Evolutionary conservation across 2,329 filamentous ascomycete genomes (phyloP), one percentile per base, ranked within the genome.

Genomic region (Paraphaeosphaeria sporulosa): DNA sequence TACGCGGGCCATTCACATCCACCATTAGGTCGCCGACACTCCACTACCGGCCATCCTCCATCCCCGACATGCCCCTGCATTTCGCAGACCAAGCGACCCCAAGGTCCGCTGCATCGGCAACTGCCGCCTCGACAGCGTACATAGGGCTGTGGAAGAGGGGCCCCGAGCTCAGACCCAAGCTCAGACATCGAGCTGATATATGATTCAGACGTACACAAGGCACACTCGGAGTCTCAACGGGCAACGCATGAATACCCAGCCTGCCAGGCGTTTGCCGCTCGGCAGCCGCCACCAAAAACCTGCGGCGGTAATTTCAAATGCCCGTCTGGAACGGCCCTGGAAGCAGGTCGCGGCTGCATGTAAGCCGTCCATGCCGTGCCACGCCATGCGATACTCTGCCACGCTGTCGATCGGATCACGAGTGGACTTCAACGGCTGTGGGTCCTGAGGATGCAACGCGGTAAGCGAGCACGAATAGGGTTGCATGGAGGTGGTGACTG

Each of bases 331-430:
- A 52, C 36, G 19, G n/a, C 6, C 4, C 5, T n/a, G 17, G 38
- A n/a, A n/a, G 38, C 38, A 40, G 7, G 4, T 23, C 6, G 12
- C 23, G 50, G 36, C 27, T 27, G 36, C 21, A 30, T 52, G 36
- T 23, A 52, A 17, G 50, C 38, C 38, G 5, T 8, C 38, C 5
- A n/a, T 7, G 13, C 36, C 17, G 3, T 38, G 17, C 38, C 50
- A 38, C 30, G 36, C 19, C 3, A 32, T 21, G 25, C 25, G 25
- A 27, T 27, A 27, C 46, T 21, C 23, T 12, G 9, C 30, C 48
- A 32, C 7, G 38, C 38, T 34, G 15, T 42, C 34, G 50, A 52
- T 52, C 50, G 34, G 38, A 52, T 43, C 36, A 36, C 38, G 50
- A 42, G 21, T n/a, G 21, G 21, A 38, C 32, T 13, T 25, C 15